A percentile compares a stretch with the other conserved stretches of the same genome.
phyloP scores from a whole-genome alignment of 768 basidiomycete species.

The Aureoboletus auriporus region DNA sequence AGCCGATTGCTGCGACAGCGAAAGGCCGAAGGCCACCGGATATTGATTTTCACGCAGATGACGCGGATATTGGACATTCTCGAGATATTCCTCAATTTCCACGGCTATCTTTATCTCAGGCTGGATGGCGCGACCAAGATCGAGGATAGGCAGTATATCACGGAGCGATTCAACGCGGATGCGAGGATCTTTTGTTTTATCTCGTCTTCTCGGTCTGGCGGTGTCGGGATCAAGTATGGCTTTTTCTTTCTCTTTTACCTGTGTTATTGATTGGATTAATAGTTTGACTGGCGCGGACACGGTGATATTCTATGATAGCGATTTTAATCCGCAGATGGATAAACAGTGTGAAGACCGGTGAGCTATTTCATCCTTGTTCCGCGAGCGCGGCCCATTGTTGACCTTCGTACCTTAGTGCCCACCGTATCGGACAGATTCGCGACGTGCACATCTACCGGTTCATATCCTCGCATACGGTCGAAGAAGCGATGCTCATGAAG shows the following conservation, averaged over 20 bases:
- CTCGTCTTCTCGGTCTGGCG: constrained; percentile 71
- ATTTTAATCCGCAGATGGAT: constrained; percentile 98
- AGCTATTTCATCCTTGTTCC: constrained; percentile 13
- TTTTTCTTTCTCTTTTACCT: constrained; percentile 13
- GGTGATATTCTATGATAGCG: constrained; percentile 95
- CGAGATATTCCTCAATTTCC: constrained; percentile 88
- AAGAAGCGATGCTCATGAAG: constrained; percentile 94
- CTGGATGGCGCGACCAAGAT: constrained; percentile 94
- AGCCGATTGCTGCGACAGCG: constrained; percentile 75
- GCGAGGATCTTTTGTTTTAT: constrained; percentile 85
- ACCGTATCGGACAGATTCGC: constrained; percentile 96
- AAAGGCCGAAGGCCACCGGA: constrained; percentile 84
- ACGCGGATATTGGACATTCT: constrained; percentile 90
- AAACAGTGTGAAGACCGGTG: constrained; percentile 92
- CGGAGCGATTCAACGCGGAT: constrained; percentile 83
- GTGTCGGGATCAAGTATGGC: constrained; percentile 91
- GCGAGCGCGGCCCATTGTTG: not conserved
- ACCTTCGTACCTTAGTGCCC: constrained; percentile 53
- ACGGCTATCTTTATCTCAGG: constrained; percentile 91
- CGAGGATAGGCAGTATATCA: constrained; percentile 89
- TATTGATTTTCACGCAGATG: constrained; percentile 98
- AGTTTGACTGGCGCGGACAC: constrained; percentile 89
- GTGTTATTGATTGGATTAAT: constrained; percentile 16
- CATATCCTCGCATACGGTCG: constrained; percentile 84
- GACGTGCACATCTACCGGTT: constrained; percentile 97